Base-by-base conservation (phyloP, 2,329 filamentous ascomycete genomes). In the Hymenoscyphus salicellus region DNA sequence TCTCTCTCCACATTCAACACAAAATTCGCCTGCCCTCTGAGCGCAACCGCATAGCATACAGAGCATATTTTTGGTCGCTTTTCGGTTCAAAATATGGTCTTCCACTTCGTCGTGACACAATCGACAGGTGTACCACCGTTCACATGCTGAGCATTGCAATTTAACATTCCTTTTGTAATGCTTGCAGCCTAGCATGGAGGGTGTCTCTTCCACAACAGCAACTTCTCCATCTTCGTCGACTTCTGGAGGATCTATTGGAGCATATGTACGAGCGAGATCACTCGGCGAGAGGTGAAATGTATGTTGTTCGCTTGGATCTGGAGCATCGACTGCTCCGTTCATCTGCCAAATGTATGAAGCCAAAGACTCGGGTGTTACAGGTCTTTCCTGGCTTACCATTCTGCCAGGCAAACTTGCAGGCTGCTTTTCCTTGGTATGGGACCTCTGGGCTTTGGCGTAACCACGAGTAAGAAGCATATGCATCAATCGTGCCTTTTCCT, bases 101-200 rank as follows among this genome's bases (percentile, higher is more conserved):
- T 97, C 92, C 8, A 81, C 84, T 58, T 88, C 86, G 75, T 99
- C 93, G 74, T 99, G 95, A 74, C 95, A 99, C 74, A 98, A 89
- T 20, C 95, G 89, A 76, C 95, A 99, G 0, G 94, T 91, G 74
- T 97, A 96, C 95, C 95, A 99, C 72, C 86, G 89, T 71, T 89
- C 86, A 78, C 95, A 99, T 30, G 90, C 89, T 69, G 86, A 92
- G 77, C 95, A 99, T 78, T 99, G 93, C 38, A 98, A 81, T 77
- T 98, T 98, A 71, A 99, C 92, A 72, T 98, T 98, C 68, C 95
- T 88, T 74, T 91, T 92, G 77, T 99, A 99, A 78, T 99, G 95
- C 72, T 89, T 83, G 76, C 95, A 99, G 0, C 95, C 95, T 5
- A 97, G 79, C 33, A 82, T 79, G 2, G 78, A 80, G 46, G 55